Percentiles rank a stretch among this genome's conserved stretches.
These are phyloP conservation scores for Diutina ranongensis DNA, from an alignment of 1,139 yeast species.

Conservation along the genomic window DNA sequence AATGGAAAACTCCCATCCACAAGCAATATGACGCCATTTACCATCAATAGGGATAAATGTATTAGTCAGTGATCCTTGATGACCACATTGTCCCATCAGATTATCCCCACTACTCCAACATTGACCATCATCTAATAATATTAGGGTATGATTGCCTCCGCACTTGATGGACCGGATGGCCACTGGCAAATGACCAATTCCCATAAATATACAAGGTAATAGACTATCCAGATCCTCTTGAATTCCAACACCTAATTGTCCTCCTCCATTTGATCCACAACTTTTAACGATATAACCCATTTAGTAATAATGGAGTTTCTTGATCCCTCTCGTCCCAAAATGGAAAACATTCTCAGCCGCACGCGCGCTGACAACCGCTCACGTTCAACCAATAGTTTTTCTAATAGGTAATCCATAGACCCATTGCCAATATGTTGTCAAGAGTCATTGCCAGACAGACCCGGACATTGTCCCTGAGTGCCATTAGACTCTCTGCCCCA, in stretches of 20 bases:
- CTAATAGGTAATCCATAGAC: no score
- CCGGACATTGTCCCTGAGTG: slow-evolving; percentile 3
- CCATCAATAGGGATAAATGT: slow-evolving; percentile 19
- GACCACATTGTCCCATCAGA: slow-evolving; percentile 42
- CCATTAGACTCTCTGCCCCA: slow-evolving; percentile 1
- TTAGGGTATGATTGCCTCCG: slow-evolving; percentile 83
- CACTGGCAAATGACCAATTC: background rate
- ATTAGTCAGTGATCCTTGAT: background rate
- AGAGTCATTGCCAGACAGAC: slow-evolving; percentile 4
- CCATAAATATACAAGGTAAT: slow-evolving; percentile 21
- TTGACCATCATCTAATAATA: slow-evolving; percentile 42
- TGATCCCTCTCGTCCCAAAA: background rate
- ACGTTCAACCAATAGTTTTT: slow-evolving; percentile 5
- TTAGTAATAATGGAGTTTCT: no score
- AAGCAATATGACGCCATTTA: slow-evolving; percentile 33
- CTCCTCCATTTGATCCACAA: slow-evolving; percentile 80
- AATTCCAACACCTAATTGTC: slow-evolving; percentile 60
- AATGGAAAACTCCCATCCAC: slow-evolving; percentile 76
- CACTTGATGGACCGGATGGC: background rate
- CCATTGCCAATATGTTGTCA: slow-evolving; percentile 2
- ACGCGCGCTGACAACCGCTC: background rate
- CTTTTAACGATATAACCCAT: background rate
- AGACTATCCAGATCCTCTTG: slow-evolving; percentile 34
- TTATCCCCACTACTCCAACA: slow-evolving; percentile 55
- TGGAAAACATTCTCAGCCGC: slow-evolving; percentile 1